Evolutionary conservation across 129 eudicot species (phyloP).

Genomic region (Logfia minima): DNA sequence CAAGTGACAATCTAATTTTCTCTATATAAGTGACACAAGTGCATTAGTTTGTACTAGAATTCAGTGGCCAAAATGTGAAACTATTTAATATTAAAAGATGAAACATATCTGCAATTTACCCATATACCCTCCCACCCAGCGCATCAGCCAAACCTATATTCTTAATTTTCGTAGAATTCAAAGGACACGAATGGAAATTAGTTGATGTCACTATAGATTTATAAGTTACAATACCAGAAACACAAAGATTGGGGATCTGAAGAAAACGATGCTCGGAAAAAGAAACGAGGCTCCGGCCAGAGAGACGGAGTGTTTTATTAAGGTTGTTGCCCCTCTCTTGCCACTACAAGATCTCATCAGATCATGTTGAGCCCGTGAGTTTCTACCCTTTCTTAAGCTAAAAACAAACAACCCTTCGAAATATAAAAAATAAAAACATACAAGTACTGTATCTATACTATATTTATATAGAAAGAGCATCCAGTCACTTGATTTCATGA

Average conservation of each 20-base stretch:
- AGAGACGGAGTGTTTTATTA: slow-evolving; percentile 15
- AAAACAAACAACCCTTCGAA: slow-evolving; percentile 33
- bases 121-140: not conserved
- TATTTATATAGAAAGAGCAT: not conserved
- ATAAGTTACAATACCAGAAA: not conserved
- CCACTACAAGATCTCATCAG: not conserved
- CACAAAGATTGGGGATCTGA: slow-evolving; percentile 26
- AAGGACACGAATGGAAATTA: not conserved
- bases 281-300: slow-evolving; percentile 42
- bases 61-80: too few species aligned
- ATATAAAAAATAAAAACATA: not conserved
- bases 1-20: too few species aligned
- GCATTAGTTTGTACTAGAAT: too few species aligned
- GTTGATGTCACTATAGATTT: not conserved
- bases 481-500: not conserved
- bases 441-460: too few species aligned
- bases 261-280: slow-evolving; percentile 20
- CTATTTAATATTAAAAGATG: too few species aligned
- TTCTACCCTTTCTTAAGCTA: not conserved
- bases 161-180: not conserved
- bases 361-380: slow-evolving; percentile 19
- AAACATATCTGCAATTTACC: not conserved
- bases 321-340: slow-evolving; percentile 48
- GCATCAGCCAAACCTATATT: not conserved
- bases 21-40: too few species aligned